Evolutionary conservation across 192 early-diverging fungal genomes (phyloP).

Genomic region (Coemansia aciculifera): DNA sequence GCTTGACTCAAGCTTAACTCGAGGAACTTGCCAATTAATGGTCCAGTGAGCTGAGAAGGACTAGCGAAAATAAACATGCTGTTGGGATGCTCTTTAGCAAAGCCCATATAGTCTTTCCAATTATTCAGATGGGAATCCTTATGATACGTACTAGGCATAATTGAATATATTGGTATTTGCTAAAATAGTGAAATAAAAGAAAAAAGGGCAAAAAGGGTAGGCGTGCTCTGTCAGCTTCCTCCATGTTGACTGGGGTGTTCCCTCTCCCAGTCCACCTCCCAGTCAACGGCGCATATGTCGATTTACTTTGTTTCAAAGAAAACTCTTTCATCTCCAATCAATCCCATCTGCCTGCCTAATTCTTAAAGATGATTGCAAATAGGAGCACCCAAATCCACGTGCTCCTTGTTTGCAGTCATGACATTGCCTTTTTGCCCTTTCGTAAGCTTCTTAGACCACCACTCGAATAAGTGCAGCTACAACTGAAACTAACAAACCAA

Average conservation of each 20-base stretch:
- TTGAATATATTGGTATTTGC: neutral
- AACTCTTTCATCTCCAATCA: neutral
- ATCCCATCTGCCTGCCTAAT: neutral
- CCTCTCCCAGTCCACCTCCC: neutral
- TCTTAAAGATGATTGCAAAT: neutral
- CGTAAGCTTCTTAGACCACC: neutral
- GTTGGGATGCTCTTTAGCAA: neutral
- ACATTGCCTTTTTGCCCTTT: neutral
- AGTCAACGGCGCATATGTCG: neutral
- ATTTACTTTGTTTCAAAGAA: neutral
- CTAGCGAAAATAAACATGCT: neutral
- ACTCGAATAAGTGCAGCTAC: neutral
- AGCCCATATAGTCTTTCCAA: neutral
- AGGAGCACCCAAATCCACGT: neutral
- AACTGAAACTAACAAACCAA: neutral
- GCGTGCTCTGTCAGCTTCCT: neutral
- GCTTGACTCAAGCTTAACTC: neutral
- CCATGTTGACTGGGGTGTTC: neutral
- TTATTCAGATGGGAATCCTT: neutral
- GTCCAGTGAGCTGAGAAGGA: neutral
- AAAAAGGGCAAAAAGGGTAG: neutral
- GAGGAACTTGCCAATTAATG: neutral
- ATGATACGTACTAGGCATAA: neutral
- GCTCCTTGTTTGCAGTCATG: neutral
- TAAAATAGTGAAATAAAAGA: neutral